These are phyloP conservation scores for Mucor circinelloides DNA, from an alignment of 371 early-diverging fungal species.

Conservation along the genomic window DNA sequence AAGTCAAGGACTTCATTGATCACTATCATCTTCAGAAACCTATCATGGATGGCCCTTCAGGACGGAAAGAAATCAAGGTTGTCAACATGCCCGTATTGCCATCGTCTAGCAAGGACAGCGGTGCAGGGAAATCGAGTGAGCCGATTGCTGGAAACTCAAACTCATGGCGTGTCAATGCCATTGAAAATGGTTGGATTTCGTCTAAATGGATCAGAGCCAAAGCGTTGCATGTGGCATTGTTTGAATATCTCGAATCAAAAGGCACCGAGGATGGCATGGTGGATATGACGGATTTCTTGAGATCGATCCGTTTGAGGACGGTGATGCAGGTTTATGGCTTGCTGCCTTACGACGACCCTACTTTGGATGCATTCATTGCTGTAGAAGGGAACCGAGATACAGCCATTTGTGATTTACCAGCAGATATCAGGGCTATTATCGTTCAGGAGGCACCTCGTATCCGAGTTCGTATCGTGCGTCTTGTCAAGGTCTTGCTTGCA, in stretches of 20 bases:
- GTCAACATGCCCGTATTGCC: conserved; percentile 8
- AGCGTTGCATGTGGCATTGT: conserved; percentile 10
- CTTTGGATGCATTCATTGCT: not conserved
- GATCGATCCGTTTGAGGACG: not conserved
- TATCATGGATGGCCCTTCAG: not conserved
- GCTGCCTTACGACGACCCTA: conserved; percentile 7
- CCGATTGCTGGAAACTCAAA: not conserved
- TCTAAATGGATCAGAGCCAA: conserved; percentile 17
- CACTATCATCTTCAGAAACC: not conserved
- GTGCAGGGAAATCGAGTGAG: not conserved
- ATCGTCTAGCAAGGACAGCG: not conserved
- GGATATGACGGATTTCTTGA: not conserved
- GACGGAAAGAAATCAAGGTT: not conserved
- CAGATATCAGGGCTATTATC: conserved; percentile 6
- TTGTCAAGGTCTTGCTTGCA: not conserved
- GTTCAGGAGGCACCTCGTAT: not conserved
- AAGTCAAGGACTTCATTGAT: conserved; percentile 7
- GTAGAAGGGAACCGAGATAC: not conserved
- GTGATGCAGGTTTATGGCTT: not conserved
- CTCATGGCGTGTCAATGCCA: not conserved
- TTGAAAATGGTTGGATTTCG: conserved; percentile 14
- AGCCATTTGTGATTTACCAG: conserved; percentile 4
- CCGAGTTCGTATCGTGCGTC: not conserved
- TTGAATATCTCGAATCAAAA: not conserved
- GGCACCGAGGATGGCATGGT: not conserved